Base-by-base conservation (phyloP, 2,329 filamentous ascomycete genomes). In the Herpotrichia juniperi region DNA sequence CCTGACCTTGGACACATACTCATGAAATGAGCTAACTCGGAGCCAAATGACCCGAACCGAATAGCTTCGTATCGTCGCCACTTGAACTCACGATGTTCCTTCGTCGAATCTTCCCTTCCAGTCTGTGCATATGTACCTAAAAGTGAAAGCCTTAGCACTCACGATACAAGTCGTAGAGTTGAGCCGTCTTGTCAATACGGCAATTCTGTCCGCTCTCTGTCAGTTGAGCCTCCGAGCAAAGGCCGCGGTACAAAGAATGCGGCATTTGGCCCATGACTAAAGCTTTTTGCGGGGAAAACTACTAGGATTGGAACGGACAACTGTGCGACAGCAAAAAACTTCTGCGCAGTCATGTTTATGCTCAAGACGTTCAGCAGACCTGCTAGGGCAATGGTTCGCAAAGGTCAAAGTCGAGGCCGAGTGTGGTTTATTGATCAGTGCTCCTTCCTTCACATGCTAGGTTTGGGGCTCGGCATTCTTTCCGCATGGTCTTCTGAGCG, bases 391-490 rank as follows among this genome's bases (percentile, higher is more conserved):
- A 3, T 8, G 17, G 34, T 17, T 37, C 7, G n/a, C n/a, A 4
- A 7, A 19, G 16, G 11, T 5, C 31, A n/a, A n/a, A 4, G 16
- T 37, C 34, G 16, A 37, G n/a, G 17, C 34, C 34, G 17, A 17
- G 12, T 17, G 34, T 19, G 3, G 8, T 37, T 19, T 7, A 19
- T 19, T 5, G 12, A 37, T 37, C n/a, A 25, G 26, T 19, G 17
- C 17, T 26, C n/a, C 4, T n/a, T n/a, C n/a, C n/a, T 40, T 48
- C 45, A 45, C 42, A 45, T 46, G 50, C 30, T 37, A 44, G 25
- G 24, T 24, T 35, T 24, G 43, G 19, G 37, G 26, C 37, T 43
- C 37, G 45, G 46, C 46, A 12, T 46, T 46, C 40, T 39, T 24
- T 42, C 39, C 40, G 42, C 21, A n/a, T n/a, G n/a, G n/a, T n/a